Conservation (phyloP, 2,329 filamentous ascomycete genomes). For the Alternaria atra region DNA sequence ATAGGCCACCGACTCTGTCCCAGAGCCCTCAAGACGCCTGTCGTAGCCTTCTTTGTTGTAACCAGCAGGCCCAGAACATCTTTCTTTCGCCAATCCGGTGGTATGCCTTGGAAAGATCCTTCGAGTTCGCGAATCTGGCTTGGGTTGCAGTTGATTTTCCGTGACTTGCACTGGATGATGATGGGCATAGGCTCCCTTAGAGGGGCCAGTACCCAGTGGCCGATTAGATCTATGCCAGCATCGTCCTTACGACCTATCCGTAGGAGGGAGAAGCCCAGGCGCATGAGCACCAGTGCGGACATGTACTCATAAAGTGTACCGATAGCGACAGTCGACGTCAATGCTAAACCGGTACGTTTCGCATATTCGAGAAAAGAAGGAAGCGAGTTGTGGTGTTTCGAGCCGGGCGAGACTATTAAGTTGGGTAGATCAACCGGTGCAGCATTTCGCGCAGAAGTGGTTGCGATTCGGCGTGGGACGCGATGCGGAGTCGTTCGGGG, state of each 20-base stretch:
- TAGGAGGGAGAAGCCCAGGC: slow-evolving; percentile 70
- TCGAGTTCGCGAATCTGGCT: slow-evolving; percentile 76
- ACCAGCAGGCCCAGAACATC: slow-evolving; percentile 75
- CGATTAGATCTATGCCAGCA: slow-evolving; percentile 77
- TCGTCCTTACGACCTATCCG: slow-evolving; percentile 74
- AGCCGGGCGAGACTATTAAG: slow-evolving; percentile 41
- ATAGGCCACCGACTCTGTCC: slow-evolving; percentile 73
- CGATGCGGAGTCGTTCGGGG: slow-evolving; percentile 32
- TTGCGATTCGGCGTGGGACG: slow-evolving; percentile 40
- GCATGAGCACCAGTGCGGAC: slow-evolving; percentile 63
- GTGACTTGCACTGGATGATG: slow-evolving; percentile 75
- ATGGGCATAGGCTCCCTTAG: slow-evolving; percentile 52
- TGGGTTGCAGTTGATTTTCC: slow-evolving; percentile 61
- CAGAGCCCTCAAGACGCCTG: slow-evolving; percentile 78
- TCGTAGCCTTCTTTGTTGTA: slow-evolving; percentile 74
- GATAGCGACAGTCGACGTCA: slow-evolving; percentile 68
- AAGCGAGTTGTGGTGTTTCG: slow-evolving; percentile 68
- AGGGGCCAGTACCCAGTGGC: slow-evolving; percentile 68
- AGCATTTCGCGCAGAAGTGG: slow-evolving; percentile 33
- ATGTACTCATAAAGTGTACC: slow-evolving; percentile 84
- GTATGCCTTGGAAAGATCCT: slow-evolving; percentile 78
- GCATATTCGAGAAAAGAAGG: slow-evolving; percentile 72
- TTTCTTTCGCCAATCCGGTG: slow-evolving; percentile 72
- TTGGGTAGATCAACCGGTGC: slow-evolving; percentile 41
- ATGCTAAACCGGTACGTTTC: slow-evolving; percentile 63